phyloP scores from a whole-genome alignment of 1,284 basidiomycete genomes.

The Pisolithus thermaeus region DNA sequence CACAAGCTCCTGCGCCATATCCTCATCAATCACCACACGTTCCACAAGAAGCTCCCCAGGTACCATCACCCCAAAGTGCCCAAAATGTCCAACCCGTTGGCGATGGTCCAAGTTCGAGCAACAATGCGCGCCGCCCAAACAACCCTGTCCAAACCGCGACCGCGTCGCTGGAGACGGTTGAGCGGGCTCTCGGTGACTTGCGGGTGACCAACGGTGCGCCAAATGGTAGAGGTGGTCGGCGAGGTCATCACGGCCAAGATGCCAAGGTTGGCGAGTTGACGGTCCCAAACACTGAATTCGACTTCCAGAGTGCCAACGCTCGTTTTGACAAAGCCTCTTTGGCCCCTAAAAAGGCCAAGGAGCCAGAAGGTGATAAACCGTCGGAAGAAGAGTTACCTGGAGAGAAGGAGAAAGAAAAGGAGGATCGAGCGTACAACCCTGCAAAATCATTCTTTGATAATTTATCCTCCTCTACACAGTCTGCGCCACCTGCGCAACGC shows the following conservation, averaged over 20 bases:
- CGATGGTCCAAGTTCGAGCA: constrained; percentile 20
- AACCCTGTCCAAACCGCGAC: constrained; percentile 64
- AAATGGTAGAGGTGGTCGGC: constrained; percentile 35
- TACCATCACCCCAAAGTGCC: constrained; percentile 13
- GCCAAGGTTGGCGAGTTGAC: constrained; percentile 37
- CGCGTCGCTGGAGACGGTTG: constrained; percentile 71
- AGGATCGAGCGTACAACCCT: constrained; percentile 59
- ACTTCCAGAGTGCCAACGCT: constrained; percentile 68
- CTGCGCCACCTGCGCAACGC: constrained; percentile 30
- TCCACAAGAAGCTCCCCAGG: constrained; percentile 23
- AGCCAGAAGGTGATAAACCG: constrained; percentile 17
- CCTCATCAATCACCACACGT: constrained; percentile 21
- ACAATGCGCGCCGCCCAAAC: constrained; percentile 24
- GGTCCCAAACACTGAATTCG: constrained; percentile 70
- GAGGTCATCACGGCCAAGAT: constrained; percentile 18
- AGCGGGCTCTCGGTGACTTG: constrained; percentile 72
- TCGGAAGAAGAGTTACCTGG: constrained; percentile 13
- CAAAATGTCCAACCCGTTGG: constrained; percentile 6
- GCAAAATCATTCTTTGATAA: constrained; percentile 75
- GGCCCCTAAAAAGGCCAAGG: constrained; percentile 30
- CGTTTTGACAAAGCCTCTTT: constrained; percentile 69
- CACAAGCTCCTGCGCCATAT: constrained; percentile 20
- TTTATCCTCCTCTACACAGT: constrained; percentile 52
- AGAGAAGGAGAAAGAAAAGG: constrained; percentile 26
- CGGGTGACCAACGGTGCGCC: constrained; percentile 44